Base-by-base conservation (phyloP, 495 filamentous ascomycete genomes). In the Terfezia boudieri region DNA sequence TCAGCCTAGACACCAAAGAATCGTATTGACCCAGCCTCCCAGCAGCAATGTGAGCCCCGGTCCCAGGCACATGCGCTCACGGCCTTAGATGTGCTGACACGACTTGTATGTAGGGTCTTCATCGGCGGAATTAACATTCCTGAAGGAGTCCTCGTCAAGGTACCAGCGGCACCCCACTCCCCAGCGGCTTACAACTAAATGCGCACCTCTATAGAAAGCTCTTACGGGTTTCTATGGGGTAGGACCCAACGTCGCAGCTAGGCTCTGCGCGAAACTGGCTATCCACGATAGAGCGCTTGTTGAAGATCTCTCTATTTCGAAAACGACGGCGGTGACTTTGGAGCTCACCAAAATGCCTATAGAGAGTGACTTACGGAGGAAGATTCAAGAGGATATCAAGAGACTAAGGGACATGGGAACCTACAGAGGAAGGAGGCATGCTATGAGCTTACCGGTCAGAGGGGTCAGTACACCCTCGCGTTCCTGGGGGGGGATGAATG, bases 281-380 rank as follows among this genome's bases (percentile, higher is more conserved):
- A 92, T 98, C 68, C 83, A 93, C 68, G 78, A 82, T 20, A 79
- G 73, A 48, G 84, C 85, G 56, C 78, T 77, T 64, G 71, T 95
- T 53, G 79, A 81, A 64, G 71, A 74, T 3, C 70, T 98, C 9
- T 70, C 73, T 52, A 76, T 76, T 56, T 78, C 83, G 64, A 83
- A 82, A 56, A 70, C 92, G 56, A 76, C 81, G 17, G 80, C 83
- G 50, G 72, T 98, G 54, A 84, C 77, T n/a, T 78, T 79, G 46
- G 83, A 87, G 61, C 72, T 98, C 41, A 84, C 88, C 8, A 80
- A 78, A 10, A 87, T 98, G 87, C 92, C 81, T 46, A 86, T 94
- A 57, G 92, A 96, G 67, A 94, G 84, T 61, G 88, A 98, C 59
- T 71, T 93, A 56, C 71, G 78, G 64, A 73, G 80, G 66, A 71